phyloP scores from a whole-genome alignment of 768 basidiomycete species.

The Pseudohyphozyma bogoriensis region DNA sequence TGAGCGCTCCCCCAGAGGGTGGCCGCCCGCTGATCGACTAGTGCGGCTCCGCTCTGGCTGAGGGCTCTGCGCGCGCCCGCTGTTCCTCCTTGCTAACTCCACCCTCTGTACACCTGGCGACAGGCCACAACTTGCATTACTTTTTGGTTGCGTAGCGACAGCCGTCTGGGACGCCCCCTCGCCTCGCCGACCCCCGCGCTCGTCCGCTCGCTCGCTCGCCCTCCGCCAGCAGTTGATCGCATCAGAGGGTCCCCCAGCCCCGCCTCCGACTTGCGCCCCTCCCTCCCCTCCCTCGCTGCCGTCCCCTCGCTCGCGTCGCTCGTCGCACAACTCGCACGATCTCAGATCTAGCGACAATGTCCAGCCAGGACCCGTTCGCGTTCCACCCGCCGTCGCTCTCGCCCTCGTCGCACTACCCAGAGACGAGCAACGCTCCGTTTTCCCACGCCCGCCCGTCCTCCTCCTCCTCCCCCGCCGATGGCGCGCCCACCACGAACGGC shows the following conservation, averaged over 20 bases:
- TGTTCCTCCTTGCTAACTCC: too few species aligned
- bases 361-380: slow-evolving; percentile 15
- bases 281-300: neutral
- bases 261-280: neutral
- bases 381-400: slow-evolving; percentile 17
- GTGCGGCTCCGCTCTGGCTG: too few species aligned
- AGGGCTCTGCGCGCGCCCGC: too few species aligned
- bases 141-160: too few species aligned
- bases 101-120: too few species aligned
- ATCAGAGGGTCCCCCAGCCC: neutral
- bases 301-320: neutral
- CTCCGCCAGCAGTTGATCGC: too few species aligned
- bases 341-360: neutral
- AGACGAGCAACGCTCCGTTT: neutral
- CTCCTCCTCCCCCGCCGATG: neutral
- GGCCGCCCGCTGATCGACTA: too few species aligned
- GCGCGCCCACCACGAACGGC: neutral
- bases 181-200: neutral
- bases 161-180: neutral
- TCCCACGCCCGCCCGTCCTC: slow-evolving; percentile 1
- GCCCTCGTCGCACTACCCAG: neutral
- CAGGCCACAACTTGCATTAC: too few species aligned
- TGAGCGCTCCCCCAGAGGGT: too few species aligned
- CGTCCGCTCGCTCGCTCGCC: neutral
- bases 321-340: neutral